phyloP scores from a whole-genome alignment of 2,329 filamentous ascomycete genomes.

The Dactylellina drechsleri region DNA sequence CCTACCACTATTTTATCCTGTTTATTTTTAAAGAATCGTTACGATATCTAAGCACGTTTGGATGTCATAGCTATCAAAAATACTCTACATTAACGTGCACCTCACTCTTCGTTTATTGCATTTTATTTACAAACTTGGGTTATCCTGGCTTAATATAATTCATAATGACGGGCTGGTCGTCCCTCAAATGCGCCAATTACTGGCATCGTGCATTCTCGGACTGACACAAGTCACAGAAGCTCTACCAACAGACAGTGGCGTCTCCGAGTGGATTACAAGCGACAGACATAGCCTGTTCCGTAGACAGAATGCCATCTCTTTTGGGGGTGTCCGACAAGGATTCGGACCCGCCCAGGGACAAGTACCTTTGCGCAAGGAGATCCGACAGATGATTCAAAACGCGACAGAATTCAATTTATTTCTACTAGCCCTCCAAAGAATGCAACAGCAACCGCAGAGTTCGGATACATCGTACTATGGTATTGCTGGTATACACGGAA shows the following conservation, averaged over 20 bases:
- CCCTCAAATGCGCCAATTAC: slow-evolving; percentile 44
- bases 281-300: slow-evolving; percentile 25
- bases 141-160: neutral
- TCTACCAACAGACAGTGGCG: slow-evolving; percentile 24
- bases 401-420: slow-evolving; percentile 69
- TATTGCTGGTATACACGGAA: slow-evolving; percentile 83
- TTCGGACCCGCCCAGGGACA: slow-evolving; percentile 28
- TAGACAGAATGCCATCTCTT: slow-evolving; percentile 29
- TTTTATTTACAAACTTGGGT: too few relatives aligned
- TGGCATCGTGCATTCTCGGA: slow-evolving; percentile 42
- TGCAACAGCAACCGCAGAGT: slow-evolving; percentile 74
- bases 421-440: slow-evolving; percentile 76
- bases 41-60: too few relatives aligned
- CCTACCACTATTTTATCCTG: too few relatives aligned
- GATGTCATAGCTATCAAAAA: too few relatives aligned
- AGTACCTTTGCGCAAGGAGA: slow-evolving; percentile 46
- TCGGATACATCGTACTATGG: slow-evolving; percentile 79
- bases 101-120: too few relatives aligned
- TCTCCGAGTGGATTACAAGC: slow-evolving; percentile 34
- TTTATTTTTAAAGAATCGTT: neutral
- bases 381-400: slow-evolving; percentile 44
- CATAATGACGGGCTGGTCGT: slow-evolving; percentile 51
- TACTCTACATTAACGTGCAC: too few relatives aligned
- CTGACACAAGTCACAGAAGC: slow-evolving; percentile 41
- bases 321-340: slow-evolving; percentile 30